Percentiles rank a stretch among this genome's conserved stretches.
Evolutionary conservation across 495 filamentous ascomycete species (phyloP).

Genomic region (Cladorrhinum samala): DNA sequence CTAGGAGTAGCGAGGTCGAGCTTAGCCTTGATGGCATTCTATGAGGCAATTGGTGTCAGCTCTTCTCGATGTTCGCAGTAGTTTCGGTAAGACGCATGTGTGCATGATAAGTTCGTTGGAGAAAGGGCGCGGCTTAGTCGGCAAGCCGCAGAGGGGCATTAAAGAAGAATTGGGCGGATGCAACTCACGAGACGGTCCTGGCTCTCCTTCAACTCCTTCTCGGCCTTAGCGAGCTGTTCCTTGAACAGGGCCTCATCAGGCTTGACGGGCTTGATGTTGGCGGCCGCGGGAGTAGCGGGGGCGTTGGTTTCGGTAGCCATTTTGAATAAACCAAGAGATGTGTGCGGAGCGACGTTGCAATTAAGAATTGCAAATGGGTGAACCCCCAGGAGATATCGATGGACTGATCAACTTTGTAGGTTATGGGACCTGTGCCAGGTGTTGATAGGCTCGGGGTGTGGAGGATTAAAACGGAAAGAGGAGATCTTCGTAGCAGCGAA

Average conservation of each 20-base stretch:
- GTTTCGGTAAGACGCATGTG: background rate
- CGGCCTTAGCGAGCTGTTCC: constrained; percentile 62
- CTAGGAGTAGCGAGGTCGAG: constrained; percentile 66
- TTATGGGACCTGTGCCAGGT: background rate
- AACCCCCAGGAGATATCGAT: background rate
- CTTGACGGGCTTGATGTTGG: constrained; percentile 56
- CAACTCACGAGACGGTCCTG: constrained; percentile 71
- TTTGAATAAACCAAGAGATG: constrained; percentile 14
- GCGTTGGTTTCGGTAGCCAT: constrained; percentile 39
- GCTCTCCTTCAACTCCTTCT: constrained; percentile 72
- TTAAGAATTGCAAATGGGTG: background rate
- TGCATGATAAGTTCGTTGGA: background rate
- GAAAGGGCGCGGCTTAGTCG: background rate
- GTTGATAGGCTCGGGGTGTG: background rate
- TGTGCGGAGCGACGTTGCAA: constrained; percentile 7
- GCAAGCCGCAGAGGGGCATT: background rate
- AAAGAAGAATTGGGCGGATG: background rate
- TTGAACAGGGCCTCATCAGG: constrained; percentile 69
- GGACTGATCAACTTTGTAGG: background rate
- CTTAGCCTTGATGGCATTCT: constrained; percentile 83
- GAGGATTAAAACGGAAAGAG: constrained; percentile 4
- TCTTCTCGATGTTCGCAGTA: background rate
- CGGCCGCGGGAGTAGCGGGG: constrained; percentile 37
- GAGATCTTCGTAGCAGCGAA: constrained; percentile 3
- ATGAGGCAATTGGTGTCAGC: constrained; percentile 11